A percentile compares a stretch with the other conserved stretches of the same genome.
Conservation (phyloP, 164 flowering plant genomes). For the Liquidambar formosana region DNA sequence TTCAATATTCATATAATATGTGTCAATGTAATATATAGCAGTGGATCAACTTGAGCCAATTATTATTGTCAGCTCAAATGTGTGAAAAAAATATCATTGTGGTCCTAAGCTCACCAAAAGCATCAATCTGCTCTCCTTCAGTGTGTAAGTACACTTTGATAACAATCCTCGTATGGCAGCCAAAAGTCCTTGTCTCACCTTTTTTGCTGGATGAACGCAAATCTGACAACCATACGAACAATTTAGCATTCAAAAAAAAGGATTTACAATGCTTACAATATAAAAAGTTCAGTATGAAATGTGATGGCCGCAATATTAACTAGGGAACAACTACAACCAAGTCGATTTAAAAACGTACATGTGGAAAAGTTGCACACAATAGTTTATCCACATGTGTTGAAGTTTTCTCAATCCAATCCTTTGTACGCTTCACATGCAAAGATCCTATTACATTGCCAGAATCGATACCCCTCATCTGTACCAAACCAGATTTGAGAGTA, state of each 20-base stretch:
- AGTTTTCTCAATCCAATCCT: slow-evolving; percentile 80
- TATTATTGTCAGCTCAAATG: neutral
- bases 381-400: slow-evolving; percentile 67
- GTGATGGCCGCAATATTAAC: neutral
- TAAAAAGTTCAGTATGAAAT: neutral
- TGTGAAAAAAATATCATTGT: neutral
- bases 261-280: neutral
- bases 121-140: slow-evolving; percentile 73
- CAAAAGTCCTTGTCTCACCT: slow-evolving; percentile 69
- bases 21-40: neutral
- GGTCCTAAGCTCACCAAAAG: slow-evolving; percentile 62
- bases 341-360: slow-evolving; percentile 47
- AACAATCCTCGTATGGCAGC: slow-evolving; percentile 62
- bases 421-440: slow-evolving; percentile 69
- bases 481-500: slow-evolving; percentile 10
- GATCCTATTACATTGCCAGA: slow-evolving; percentile 26
- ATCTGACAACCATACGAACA: slow-evolving; percentile 44
- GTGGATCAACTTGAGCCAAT: neutral
- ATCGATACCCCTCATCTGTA: slow-evolving; percentile 20
- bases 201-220: slow-evolving; percentile 71
- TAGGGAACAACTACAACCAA: neutral
- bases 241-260: neutral
- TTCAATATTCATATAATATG: no score
- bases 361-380: slow-evolving; percentile 69
- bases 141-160: slow-evolving; percentile 49